Evolutionary conservation across 2,329 filamentous ascomycete genomes (phyloP).

Genomic region (Ceratocystis cubensis): DNA sequence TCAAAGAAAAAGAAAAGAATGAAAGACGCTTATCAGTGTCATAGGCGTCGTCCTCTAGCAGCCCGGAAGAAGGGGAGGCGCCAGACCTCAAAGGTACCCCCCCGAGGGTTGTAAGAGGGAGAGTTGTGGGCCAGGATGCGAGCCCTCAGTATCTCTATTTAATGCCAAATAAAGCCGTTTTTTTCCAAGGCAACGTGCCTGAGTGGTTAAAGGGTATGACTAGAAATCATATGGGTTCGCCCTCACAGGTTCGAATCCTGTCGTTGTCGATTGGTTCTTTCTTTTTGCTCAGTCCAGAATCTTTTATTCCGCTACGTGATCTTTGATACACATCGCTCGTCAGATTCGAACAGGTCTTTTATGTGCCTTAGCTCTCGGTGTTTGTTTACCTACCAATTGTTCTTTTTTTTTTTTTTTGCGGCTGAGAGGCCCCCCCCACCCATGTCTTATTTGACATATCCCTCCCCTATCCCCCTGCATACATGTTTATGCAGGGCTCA

Average conservation of each 20-base stretch:
- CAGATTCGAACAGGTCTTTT: too few species aligned
- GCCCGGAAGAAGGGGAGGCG: too few species aligned
- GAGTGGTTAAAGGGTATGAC: slow-evolving; percentile 21
- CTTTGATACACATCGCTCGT: background rate
- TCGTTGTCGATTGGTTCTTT: slow-evolving; percentile 12
- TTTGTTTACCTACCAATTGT: too few species aligned
- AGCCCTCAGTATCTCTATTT: too few species aligned
- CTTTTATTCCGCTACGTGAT: background rate
- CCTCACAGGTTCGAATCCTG: slow-evolving; percentile 20
- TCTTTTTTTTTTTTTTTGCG: too few species aligned
- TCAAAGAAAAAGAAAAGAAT: too few species aligned
- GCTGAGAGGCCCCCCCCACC: background rate
- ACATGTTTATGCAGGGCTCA: background rate
- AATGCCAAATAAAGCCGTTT: background rate
- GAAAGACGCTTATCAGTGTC: too few species aligned
- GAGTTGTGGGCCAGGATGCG: too few species aligned
- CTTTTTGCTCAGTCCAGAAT: background rate
- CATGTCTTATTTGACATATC: background rate
- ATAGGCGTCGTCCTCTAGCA: too few species aligned
- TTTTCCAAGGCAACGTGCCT: slow-evolving; percentile 12
- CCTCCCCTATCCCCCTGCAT: background rate
- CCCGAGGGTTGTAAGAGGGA: too few species aligned
- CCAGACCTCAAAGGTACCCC: too few species aligned
- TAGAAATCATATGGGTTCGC: slow-evolving; percentile 19
- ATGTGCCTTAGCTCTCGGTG: too few species aligned